phyloP scores from a whole-genome alignment of 148 eudicot genomes.

The Beta vulgaris region DNA sequence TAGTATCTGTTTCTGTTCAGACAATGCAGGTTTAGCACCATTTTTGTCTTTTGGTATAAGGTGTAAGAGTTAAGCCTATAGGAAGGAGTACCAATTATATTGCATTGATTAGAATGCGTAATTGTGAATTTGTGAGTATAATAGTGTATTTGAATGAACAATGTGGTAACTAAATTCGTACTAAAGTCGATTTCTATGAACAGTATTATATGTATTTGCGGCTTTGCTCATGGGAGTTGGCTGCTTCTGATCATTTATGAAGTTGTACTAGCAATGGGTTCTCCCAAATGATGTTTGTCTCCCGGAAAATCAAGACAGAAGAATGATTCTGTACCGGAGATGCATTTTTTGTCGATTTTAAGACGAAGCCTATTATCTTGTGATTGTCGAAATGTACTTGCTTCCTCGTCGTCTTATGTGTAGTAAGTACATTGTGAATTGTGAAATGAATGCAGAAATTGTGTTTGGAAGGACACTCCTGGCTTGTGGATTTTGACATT shows the following conservation, averaged over 20 bases:
- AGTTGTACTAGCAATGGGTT: neutral
- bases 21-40: neutral
- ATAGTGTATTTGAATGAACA: neutral
- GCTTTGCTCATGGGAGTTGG: neutral
- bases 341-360: too few species aligned
- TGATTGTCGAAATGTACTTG: too few species aligned
- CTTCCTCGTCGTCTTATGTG: neutral
- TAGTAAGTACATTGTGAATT: too few species aligned
- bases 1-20: neutral
- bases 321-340: neutral
- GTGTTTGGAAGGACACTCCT: neutral
- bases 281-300: too few species aligned
- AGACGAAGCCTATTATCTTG: too few species aligned
- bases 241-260: neutral
- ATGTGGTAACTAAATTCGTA: neutral
- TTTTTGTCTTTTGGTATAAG: neutral
- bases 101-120: neutral
- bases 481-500: neutral
- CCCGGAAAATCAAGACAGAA: too few species aligned
- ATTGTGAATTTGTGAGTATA: neutral
- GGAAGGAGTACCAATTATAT: neutral
- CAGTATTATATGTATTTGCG: neutral
- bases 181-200: neutral
- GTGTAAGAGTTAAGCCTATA: neutral
- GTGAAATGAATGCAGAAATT: neutral